These are phyloP conservation scores for Talaromyces marneffei DNA, from an alignment of 2,329 filamentous ascomycete genomes.

Conservation along the genomic window DNA sequence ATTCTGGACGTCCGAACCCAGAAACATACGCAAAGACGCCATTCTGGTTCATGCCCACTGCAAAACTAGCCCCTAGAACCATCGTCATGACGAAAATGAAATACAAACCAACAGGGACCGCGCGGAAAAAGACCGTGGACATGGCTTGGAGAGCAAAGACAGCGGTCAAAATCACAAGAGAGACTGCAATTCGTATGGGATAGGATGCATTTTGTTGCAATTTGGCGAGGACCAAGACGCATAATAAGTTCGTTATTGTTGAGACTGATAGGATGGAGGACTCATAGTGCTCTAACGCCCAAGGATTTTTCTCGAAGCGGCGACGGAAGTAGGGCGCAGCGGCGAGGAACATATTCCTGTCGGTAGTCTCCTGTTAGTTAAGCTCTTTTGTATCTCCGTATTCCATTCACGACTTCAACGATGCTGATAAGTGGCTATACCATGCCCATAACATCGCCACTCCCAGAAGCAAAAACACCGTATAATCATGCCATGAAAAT, in stretches of 20 bases:
- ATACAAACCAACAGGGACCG: slow-evolving; percentile 60
- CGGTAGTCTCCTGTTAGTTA: neutral
- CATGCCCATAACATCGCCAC: slow-evolving; percentile 97
- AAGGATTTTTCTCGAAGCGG: slow-evolving; percentile 66
- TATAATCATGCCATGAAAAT: slow-evolving; percentile 84
- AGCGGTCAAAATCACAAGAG: slow-evolving; percentile 69
- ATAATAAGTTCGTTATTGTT: slow-evolving; percentile 71
- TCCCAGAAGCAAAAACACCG: slow-evolving; percentile 76
- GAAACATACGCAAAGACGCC: slow-evolving; percentile 88
- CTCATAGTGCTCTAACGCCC: slow-evolving; percentile 77
- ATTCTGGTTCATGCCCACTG: slow-evolving; percentile 84
- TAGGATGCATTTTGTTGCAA: slow-evolving; percentile 81
- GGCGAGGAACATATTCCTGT: slow-evolving; percentile 96
- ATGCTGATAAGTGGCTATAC: slow-evolving; percentile 45
- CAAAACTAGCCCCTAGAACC: slow-evolving; percentile 72
- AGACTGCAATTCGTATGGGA: slow-evolving; percentile 72
- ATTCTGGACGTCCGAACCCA: slow-evolving; percentile 77
- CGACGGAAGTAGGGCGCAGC: slow-evolving; percentile 87
- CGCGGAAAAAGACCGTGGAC: slow-evolving; percentile 66
- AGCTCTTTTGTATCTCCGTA: neutral
- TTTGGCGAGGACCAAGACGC: slow-evolving; percentile 70
- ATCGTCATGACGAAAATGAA: slow-evolving; percentile 76
- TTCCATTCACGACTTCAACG: too few relatives aligned
- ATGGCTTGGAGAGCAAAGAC: slow-evolving; percentile 73
- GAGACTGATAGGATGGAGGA: slow-evolving; percentile 82